Evolutionary conservation across 2,329 filamentous ascomycete species (phyloP).

Genomic region (Microascus cirrosus): DNA sequence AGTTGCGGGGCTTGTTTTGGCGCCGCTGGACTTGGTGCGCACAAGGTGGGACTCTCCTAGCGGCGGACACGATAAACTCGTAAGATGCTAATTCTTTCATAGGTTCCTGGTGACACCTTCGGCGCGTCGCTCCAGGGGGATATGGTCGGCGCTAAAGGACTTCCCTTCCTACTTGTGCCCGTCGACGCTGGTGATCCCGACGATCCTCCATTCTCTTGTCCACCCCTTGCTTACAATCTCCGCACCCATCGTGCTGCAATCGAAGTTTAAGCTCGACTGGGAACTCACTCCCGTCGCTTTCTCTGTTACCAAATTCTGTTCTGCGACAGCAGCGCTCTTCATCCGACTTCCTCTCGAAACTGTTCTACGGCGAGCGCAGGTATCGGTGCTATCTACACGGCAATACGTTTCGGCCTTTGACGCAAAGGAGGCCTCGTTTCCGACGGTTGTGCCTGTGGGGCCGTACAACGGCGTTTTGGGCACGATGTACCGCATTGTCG

Average conservation of each 20-base stretch:
- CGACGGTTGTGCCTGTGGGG: slow-evolving; percentile 71
- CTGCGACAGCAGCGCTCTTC: slow-evolving; percentile 70
- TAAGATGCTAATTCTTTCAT: slow-evolving; percentile 9
- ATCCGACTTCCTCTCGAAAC: slow-evolving; percentile 87
- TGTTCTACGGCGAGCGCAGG: slow-evolving; percentile 78
- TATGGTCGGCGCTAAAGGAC: slow-evolving; percentile 64
- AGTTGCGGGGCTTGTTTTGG: slow-evolving; percentile 67
- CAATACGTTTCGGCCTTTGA: slow-evolving; percentile 38
- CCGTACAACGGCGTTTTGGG: slow-evolving; percentile 79
- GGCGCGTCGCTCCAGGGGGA: slow-evolving; percentile 62
- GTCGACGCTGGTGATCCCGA: slow-evolving; percentile 64
- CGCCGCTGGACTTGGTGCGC: slow-evolving; percentile 81
- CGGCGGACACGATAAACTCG: slow-evolving; percentile 11
- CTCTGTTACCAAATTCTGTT: slow-evolving; percentile 70
- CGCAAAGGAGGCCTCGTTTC: slow-evolving; percentile 30
- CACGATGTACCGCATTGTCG: slow-evolving; percentile 78
- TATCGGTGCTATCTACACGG: slow-evolving; percentile 53
- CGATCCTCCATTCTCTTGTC: slow-evolving; percentile 72
- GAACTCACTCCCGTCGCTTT: slow-evolving; percentile 72
- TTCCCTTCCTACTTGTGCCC: slow-evolving; percentile 71
- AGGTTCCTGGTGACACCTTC: slow-evolving; percentile 76
- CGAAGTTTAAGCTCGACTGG: slow-evolving; percentile 74
- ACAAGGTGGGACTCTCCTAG: slow-evolving; percentile 40
- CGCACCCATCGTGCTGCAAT: slow-evolving; percentile 74
- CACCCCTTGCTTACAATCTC: slow-evolving; percentile 75